Percentiles rank a stretch among this genome's conserved stretches.
phyloP scores from a whole-genome alignment of 768 basidiomycete genomes.

The Auricularia cornea region DNA sequence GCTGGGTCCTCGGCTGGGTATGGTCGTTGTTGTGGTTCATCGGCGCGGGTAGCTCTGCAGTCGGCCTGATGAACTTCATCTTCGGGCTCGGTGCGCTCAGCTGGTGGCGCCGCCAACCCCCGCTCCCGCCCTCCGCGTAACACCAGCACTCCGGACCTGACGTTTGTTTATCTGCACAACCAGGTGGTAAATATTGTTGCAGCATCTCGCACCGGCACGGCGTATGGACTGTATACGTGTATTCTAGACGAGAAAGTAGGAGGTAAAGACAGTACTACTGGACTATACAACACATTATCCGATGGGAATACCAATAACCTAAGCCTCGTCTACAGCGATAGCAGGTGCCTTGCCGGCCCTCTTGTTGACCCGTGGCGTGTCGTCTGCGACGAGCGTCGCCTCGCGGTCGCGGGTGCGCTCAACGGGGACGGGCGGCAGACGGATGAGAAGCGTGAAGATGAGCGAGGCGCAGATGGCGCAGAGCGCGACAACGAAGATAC shows the following conservation, averaged over 20 bases:
- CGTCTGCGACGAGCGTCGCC: background rate
- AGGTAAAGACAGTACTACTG: no score
- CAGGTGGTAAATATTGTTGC: no score
- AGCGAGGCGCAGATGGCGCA: constrained; percentile 17
- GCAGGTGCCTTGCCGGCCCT: background rate
- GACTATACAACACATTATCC: background rate
- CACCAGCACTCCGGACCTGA: no score
- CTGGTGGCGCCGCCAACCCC: constrained; percentile 1
- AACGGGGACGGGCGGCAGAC: background rate
- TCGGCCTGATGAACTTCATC: constrained; percentile 66
- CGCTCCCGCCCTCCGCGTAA: no score
- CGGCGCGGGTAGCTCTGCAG: constrained; percentile 65
- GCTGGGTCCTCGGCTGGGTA: constrained; percentile 63
- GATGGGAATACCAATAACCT: background rate
- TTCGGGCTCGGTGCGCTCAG: constrained; percentile 59
- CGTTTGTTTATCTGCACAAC: no score
- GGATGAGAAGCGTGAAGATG: background rate
- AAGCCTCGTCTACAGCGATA: background rate
- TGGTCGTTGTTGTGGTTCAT: constrained; percentile 73
- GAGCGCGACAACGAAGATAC: constrained; percentile 56
- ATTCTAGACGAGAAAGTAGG: no score
- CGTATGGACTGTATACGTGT: no score
- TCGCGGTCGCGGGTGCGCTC: background rate
- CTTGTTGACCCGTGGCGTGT: background rate
- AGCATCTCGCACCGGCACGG: no score